Evolutionary conservation across 768 basidiomycete genomes (phyloP).

Genomic region (Ephemerocybe angulata): DNA sequence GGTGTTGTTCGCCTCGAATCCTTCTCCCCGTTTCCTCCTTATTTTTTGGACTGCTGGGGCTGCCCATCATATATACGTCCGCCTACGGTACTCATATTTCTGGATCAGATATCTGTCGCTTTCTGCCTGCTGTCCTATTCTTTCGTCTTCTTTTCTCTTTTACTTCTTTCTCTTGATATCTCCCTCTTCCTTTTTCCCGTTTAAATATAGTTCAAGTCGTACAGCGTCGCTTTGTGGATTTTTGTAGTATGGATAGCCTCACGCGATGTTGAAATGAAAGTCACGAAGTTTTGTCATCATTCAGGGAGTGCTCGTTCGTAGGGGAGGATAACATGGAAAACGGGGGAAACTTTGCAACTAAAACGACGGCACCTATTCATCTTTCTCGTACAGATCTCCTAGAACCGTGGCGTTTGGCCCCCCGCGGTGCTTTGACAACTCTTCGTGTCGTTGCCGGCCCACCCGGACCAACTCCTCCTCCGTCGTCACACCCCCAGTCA

Average conservation of each 20-base stretch:
- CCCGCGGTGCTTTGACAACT: no score
- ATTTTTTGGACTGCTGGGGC: not conserved
- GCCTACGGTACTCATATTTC: not conserved
- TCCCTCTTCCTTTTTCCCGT: not conserved
- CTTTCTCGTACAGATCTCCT: no score
- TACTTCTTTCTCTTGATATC: conserved; percentile 1
- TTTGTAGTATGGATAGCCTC: conserved; percentile 6
- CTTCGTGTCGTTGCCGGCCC: conserved; percentile 31
- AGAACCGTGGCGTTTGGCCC: no score
- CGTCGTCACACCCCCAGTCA: conserved; percentile 49
- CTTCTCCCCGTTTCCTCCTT: not conserved
- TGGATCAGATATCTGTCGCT: conserved; percentile 5
- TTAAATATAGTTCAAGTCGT: not conserved
- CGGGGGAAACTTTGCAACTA: no score
- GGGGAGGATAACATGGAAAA: no score
- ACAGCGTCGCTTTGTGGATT: conserved; percentile 2
- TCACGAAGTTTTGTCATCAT: conserved; percentile 3
- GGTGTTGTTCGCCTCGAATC: not conserved
- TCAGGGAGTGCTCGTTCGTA: no score
- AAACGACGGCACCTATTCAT: no score
- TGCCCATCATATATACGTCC: not conserved
- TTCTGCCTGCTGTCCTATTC: not conserved
- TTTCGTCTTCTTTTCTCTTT: not conserved
- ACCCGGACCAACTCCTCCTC: conserved; percentile 27
- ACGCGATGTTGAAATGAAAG: conserved; percentile 3